phyloP scores from a whole-genome alignment of 192 early-diverging fungal species.

The Jimgerdemannia lactiflua region DNA sequence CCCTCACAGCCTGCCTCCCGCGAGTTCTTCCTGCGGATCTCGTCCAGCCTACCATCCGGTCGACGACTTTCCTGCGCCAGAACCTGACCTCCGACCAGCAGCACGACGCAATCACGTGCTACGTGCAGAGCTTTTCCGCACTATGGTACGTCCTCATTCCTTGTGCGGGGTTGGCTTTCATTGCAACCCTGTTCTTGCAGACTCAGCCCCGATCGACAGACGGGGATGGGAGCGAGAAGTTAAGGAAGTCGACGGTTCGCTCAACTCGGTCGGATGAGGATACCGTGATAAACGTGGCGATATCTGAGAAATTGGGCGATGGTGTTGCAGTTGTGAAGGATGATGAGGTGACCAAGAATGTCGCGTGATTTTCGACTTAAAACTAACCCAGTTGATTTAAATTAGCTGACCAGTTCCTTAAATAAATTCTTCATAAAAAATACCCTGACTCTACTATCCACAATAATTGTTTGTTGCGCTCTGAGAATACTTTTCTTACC shows the following conservation, averaged over 20 bases:
- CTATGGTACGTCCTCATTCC: slow-evolving; percentile 34
- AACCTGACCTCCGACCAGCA: background rate
- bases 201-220: background rate
- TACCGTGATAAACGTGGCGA: background rate
- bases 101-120: background rate
- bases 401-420: too few species aligned
- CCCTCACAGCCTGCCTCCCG: slow-evolving; percentile 17
- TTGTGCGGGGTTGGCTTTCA: slow-evolving; percentile 43
- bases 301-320: background rate
- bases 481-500: too few species aligned
- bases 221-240: background rate
- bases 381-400: too few species aligned
- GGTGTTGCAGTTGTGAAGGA: too few species aligned
- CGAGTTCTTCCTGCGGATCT: slow-evolving; percentile 6
- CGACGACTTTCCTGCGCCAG: background rate
- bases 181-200: slow-evolving; percentile 46
- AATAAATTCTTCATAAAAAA: too few species aligned
- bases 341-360: background rate
- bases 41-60: slow-evolving; percentile 7
- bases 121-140: background rate
- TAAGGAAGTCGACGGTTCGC: background rate
- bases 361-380: background rate
- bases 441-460: too few species aligned
- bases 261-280: background rate
- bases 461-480: too few species aligned